Evolutionary conservation across 176 grass and related monocot genomes (phyloP), one percentile per base, ranked within the genome.

Genomic region (Zea luxurians): DNA sequence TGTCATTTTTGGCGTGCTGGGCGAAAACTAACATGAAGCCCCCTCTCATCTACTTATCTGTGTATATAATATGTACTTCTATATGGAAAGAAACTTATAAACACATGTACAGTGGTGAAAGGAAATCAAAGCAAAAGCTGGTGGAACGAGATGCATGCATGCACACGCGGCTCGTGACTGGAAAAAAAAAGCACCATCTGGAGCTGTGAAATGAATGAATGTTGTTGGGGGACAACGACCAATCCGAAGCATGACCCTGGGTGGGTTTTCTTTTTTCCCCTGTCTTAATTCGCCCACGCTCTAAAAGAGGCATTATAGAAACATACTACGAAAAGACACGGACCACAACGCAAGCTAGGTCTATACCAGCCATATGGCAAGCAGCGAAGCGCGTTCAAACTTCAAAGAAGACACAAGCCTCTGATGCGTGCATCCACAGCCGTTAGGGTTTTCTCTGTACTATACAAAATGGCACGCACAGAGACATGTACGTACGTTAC

Each of bases 321-420:
- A 59, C 43, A 74, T 77, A 70, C 34, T 27, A 27, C 27, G 53
- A 50, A 7, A 77, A 83, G 62, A 84, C 42, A 77, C 16, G 42
- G 48, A 27, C 37, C 17, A 27, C 27, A 27, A 27, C 27, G 49
- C 73, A 70, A 62, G n/a, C n/a, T n/a, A n/a, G 42, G 42, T 61
- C 11, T n/a, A 27, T 27, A 27, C 27, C 27, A 61, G 42, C 7
- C 27, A 27, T 27, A 6, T n/a, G 66, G 64, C 27, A 27, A 76
- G 68, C 37, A 80, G 41, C 50, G 2, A 70, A 63, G 55, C 21
- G n/a, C 53, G 27, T 27, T 27, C 27, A 27, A 27, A 27, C 57
- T 10, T 10, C 17, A 73, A 59, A 58, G 44, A 40, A 46, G 61
- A 76, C 47, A 40, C 13, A 38, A 37, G 1, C 52, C 48, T 48